Evolutionary conservation across 768 basidiomycete genomes (phyloP).

Genomic region (Kwoniella mangroviensis): DNA sequence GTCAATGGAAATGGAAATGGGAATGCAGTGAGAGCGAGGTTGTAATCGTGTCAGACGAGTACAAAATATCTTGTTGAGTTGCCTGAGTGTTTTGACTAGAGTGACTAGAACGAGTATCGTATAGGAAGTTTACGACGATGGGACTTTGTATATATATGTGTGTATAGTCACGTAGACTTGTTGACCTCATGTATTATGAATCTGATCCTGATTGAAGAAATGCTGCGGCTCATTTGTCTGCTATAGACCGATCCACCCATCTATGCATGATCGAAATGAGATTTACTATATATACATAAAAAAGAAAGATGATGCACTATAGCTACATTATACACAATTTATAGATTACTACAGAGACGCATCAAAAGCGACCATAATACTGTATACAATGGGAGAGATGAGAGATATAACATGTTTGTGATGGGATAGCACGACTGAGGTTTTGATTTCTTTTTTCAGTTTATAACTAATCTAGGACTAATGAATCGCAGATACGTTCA

Average conservation of each 20-base stretch:
- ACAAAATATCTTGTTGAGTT: background rate
- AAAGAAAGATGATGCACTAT: constrained; percentile 18
- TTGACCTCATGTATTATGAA: too few species aligned
- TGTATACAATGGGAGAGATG: background rate
- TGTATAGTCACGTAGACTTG: too few species aligned
- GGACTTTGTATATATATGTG: background rate
- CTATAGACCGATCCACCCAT: background rate
- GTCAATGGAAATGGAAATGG: constrained; percentile 7
- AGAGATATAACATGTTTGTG: background rate
- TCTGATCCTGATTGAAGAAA: too few species aligned
- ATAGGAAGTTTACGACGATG: background rate
- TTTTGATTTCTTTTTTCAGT: too few species aligned
- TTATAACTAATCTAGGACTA: too few species aligned
- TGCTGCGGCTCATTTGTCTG: too few species aligned
- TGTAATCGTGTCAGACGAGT: constrained; percentile 8
- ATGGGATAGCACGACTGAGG: too few species aligned
- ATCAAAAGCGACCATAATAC: background rate
- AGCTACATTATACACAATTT: constrained; percentile 9
- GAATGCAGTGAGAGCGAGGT: constrained; percentile 13
- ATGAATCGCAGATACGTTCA: constrained; percentile 7
- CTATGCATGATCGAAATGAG: constrained; percentile 2
- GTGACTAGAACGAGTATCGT: background rate
- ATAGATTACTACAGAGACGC: background rate
- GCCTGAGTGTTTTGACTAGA: too few species aligned
- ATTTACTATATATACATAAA: background rate